Evolutionary conservation across 2,329 filamentous ascomycete genomes (phyloP).

Genomic region (Beauveria sp.): DNA sequence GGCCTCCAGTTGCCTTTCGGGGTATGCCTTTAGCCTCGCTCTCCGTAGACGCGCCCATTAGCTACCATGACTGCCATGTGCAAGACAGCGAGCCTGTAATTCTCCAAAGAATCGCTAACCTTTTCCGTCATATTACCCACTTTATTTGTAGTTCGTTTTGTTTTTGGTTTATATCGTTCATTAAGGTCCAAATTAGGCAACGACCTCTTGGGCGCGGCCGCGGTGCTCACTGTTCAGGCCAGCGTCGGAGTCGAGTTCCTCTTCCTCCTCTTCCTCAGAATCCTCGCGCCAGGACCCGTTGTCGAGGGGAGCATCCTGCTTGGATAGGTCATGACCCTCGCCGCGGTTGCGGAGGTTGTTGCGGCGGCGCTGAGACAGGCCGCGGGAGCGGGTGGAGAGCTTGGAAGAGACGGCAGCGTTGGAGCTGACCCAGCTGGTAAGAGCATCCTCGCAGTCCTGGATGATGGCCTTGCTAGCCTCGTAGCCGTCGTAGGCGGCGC

Average conservation of each 20-base stretch:
- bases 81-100: constrained; percentile 1
- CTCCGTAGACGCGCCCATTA: not conserved
- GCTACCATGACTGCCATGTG: constrained; percentile 9
- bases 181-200: constrained; percentile 27
- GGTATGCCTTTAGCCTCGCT: constrained; percentile 11
- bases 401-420: constrained; percentile 84
- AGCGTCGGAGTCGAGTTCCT: constrained; percentile 48
- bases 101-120: not conserved
- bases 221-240: constrained; percentile 49
- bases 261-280: constrained; percentile 60
- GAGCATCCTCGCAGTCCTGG: constrained; percentile 94
- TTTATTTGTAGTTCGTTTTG: constrained; percentile 6
- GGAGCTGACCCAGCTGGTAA: constrained; percentile 93
- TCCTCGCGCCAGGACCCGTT: constrained; percentile 73
- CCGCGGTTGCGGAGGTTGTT: constrained; percentile 60
- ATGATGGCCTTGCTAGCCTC: constrained; percentile 98
- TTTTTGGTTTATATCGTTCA: not conserved
- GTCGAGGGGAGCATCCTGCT: constrained; percentile 71
- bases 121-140: constrained; percentile 5
- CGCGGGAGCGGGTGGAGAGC: constrained; percentile 80
- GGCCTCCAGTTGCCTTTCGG: constrained; percentile 4
- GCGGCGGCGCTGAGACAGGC: constrained; percentile 75
- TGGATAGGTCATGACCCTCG: constrained; percentile 74
- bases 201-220: constrained; percentile 48
- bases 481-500: constrained; percentile 93